Base-by-base conservation (phyloP, 768 basidiomycete genomes). In the Chlorophyllum brunneum region DNA sequence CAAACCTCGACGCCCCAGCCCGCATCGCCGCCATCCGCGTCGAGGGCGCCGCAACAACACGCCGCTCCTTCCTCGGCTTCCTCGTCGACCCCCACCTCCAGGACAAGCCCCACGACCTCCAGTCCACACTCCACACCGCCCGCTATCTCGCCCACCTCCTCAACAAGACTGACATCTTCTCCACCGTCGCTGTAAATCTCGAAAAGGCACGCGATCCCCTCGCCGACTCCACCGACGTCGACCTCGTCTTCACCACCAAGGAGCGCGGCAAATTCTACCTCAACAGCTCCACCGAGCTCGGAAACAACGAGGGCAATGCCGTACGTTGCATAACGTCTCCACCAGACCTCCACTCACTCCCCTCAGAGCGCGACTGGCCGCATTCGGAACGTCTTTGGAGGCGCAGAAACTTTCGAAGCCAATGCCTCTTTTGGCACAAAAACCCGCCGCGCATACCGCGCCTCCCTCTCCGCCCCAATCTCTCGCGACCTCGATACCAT, bases 241-340 rank as follows among this genome's bases (percentile, higher is more conserved):
- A 97, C 60, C 65, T 98, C 31, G 78, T 95, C 1, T 83, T 95
- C 67, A 78, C 80, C 54, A 78, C 91, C 2, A 74, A 78, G 34
- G 95, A 98, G 66, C 80, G 79, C 51, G 82, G 90, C 4, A 73
- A 90, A 31, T 81, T 85, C 58, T 92, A 78, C 59, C 60, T 95
- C 5, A 90, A 88, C 57, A 90, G 85, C 2, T 79, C 89, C 4
- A 98, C 95, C 2, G 94, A 98, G 62, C 73, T 98, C 5, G 95
- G 97, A 3, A 93, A 95, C 54, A 87, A 85, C 44, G 97, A 98
- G 66, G 95, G 91, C 9, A 93, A 73, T 50, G 93, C 92, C n/a
- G 94, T 93, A 63, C 63, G 91, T 79, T 22, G 5, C 41, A 41
- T 22, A 5, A 47, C 0, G 20, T 26, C 40, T 49, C 47, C 7